These are phyloP conservation scores for Arachnopeziza araneosa DNA, from an alignment of 2,329 filamentous ascomycete genomes.

Conservation along the genomic window DNA sequence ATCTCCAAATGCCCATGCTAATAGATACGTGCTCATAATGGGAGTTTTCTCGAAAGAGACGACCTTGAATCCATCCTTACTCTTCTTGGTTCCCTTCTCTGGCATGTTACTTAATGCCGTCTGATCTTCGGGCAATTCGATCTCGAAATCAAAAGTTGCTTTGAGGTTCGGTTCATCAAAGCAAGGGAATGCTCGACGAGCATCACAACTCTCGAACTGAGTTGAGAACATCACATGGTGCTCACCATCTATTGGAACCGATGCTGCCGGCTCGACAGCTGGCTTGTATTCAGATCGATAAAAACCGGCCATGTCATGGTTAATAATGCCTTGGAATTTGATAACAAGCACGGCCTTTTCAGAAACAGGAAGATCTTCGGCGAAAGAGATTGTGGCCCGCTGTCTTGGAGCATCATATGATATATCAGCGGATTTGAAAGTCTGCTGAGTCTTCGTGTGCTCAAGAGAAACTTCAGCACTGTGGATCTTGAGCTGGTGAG, in stretches of 20 bases:
- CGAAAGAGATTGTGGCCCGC: constrained; percentile 73
- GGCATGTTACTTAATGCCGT: constrained; percentile 95
- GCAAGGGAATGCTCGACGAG: constrained; percentile 90
- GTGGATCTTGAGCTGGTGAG: constrained; percentile 74
- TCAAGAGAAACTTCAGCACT: constrained; percentile 57
- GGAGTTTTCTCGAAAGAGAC: constrained; percentile 81
- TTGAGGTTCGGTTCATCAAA: constrained; percentile 98
- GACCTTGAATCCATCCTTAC: constrained; percentile 59
- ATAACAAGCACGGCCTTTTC: constrained; percentile 63
- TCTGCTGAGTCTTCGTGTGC: constrained; percentile 47
- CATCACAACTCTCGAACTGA: constrained; percentile 96
- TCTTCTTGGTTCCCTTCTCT: constrained; percentile 61
- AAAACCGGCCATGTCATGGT: constrained; percentile 89
- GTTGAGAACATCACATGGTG: constrained; percentile 81
- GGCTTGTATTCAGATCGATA: constrained; percentile 94
- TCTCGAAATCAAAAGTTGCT: constrained; percentile 88
- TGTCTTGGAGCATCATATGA: constrained; percentile 80
- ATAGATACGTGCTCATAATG: constrained; percentile 85
- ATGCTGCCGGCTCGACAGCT: constrained; percentile 60
- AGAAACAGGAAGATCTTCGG: constrained; percentile 61
- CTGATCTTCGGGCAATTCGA: constrained; percentile 85
- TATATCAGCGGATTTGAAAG: constrained; percentile 59
- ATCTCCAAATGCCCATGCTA: constrained; percentile 93
- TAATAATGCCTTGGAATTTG: constrained; percentile 75
- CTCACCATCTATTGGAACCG: constrained; percentile 68